Conservation (phyloP, 164 flowering plant species). For the Stephania cephalantha region DNA sequence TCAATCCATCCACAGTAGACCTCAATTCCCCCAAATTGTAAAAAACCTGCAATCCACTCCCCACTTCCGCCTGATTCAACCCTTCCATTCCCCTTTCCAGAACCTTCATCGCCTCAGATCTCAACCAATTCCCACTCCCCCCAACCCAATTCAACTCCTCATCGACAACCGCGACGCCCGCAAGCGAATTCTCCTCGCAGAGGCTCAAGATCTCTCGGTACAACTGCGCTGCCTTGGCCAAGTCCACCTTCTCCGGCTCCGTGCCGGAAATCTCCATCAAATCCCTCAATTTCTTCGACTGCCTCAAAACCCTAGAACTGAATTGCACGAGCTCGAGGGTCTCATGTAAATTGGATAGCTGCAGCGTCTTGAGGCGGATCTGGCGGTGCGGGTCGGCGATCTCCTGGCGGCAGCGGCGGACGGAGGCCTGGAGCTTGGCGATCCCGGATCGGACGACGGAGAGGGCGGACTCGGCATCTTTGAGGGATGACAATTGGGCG, state of each 20-base stretch:
- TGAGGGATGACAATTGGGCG: constrained; percentile 68
- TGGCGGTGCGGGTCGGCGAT: constrained; percentile 67
- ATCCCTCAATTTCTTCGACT: constrained; percentile 60
- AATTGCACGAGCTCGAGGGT: constrained; percentile 52
- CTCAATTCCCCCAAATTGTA: constrained; percentile 85
- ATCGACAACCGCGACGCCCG: constrained; percentile 57
- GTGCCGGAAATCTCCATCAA: constrained; percentile 26
- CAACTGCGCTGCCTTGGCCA: constrained; percentile 82
- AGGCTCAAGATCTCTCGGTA: constrained; percentile 60
- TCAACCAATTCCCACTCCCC: constrained; percentile 48
- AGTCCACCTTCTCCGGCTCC: constrained; percentile 53
- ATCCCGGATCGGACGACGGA: constrained; percentile 64
- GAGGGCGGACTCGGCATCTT: constrained; percentile 65
- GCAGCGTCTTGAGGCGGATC: constrained; percentile 47
- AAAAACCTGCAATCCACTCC: constrained; percentile 89
- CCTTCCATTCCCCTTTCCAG: constrained; percentile 87
- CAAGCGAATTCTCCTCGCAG: constrained; percentile 52
- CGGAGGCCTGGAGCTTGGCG: constrained; percentile 72
- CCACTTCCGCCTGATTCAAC: constrained; percentile 93
- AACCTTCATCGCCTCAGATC: constrained; percentile 71
- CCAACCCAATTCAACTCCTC: constrained; percentile 56
- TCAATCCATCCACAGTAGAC: constrained; percentile 63
- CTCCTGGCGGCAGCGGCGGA: constrained; percentile 66
- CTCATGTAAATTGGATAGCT: constrained; percentile 61
- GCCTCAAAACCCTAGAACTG: constrained; percentile 53